Percentiles rank a stretch among this genome's conserved stretches.
phyloP scores from a whole-genome alignment of 768 basidiomycete genomes.

The Mrakia frigida region DNA sequence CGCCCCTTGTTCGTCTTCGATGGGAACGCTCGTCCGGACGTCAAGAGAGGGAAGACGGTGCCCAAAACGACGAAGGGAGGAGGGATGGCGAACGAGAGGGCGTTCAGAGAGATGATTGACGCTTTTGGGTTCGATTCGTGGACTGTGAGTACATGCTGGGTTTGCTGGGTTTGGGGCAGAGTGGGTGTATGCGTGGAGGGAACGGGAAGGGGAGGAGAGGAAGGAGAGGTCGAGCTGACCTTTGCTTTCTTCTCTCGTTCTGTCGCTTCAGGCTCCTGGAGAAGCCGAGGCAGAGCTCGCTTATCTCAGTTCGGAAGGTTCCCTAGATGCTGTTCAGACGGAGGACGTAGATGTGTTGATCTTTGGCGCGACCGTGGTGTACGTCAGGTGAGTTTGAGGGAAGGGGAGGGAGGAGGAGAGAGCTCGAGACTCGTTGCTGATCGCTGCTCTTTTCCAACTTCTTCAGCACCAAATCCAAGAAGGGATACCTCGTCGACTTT shows the following conservation, averaged over 20 bases:
- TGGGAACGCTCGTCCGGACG: slow-evolving; percentile 71
- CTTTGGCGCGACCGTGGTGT: slow-evolving; percentile 75
- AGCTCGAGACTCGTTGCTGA: slow-evolving; percentile 15
- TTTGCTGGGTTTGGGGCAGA: background rate
- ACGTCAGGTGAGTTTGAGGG: slow-evolving; percentile 62
- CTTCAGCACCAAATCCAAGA: background rate
- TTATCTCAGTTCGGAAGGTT: slow-evolving; percentile 69
- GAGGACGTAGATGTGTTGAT: slow-evolving; percentile 92
- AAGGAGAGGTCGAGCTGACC: background rate
- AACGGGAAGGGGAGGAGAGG: background rate
- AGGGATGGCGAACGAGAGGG: slow-evolving; percentile 40
- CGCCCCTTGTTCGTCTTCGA: slow-evolving; percentile 89
- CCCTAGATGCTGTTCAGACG: slow-evolving; percentile 81
- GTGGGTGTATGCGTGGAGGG: background rate
- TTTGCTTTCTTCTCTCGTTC: background rate
- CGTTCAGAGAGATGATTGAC: slow-evolving; percentile 45
- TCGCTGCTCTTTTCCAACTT: slow-evolving; percentile 31
- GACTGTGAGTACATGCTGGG: slow-evolving; percentile 45
- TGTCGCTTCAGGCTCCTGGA: slow-evolving; percentile 58
- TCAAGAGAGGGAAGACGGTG: slow-evolving; percentile 58
- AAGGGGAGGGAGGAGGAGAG: background rate
- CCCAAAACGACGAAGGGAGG: slow-evolving; percentile 30
- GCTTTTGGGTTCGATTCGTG: slow-evolving; percentile 50
- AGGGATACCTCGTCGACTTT: background rate
- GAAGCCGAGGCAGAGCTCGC: slow-evolving; percentile 95